Evolutionary conservation across 2,329 filamentous ascomycete species (phyloP).

Genomic region (Helotiales sp.): DNA sequence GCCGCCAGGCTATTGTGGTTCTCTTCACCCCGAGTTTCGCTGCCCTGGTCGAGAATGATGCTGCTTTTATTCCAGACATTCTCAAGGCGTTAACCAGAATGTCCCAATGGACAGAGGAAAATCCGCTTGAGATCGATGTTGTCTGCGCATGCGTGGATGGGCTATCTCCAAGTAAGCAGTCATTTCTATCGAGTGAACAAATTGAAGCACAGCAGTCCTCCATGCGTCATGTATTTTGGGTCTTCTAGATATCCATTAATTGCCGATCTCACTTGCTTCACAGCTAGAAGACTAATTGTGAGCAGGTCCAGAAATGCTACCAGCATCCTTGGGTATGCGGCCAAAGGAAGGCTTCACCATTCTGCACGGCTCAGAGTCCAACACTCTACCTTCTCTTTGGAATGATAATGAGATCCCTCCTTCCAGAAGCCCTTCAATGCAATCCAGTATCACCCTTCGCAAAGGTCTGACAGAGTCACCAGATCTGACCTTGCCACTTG

Average conservation of each 20-base stretch:
- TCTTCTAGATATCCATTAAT: neutral
- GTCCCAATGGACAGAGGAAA: neutral
- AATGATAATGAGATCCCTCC: slow-evolving; percentile 17
- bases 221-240: neutral
- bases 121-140: slow-evolving; percentile 48
- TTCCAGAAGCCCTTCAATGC: slow-evolving; percentile 12
- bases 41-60: slow-evolving; percentile 39
- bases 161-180: slow-evolving; percentile 45
- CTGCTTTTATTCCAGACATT: slow-evolving; percentile 37
- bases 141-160: slow-evolving; percentile 62
- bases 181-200: neutral
- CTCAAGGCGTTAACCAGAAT: slow-evolving; percentile 24
- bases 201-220: neutral
- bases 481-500: slow-evolving; percentile 61
- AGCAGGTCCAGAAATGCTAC: slow-evolving; percentile 2
- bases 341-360: slow-evolving; percentile 55
- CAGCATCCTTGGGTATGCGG: neutral
- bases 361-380: slow-evolving; percentile 49
- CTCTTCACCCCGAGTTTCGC: slow-evolving; percentile 43
- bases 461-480: neutral
- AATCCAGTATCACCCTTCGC: slow-evolving; percentile 35
- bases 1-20: slow-evolving; percentile 38
- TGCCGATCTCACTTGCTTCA: neutral
- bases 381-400: slow-evolving; percentile 56
- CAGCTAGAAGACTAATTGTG: neutral